These are phyloP conservation scores for Westerdykella aurantiaca DNA, from an alignment of 2,329 filamentous ascomycete species.

Conservation along the genomic window DNA sequence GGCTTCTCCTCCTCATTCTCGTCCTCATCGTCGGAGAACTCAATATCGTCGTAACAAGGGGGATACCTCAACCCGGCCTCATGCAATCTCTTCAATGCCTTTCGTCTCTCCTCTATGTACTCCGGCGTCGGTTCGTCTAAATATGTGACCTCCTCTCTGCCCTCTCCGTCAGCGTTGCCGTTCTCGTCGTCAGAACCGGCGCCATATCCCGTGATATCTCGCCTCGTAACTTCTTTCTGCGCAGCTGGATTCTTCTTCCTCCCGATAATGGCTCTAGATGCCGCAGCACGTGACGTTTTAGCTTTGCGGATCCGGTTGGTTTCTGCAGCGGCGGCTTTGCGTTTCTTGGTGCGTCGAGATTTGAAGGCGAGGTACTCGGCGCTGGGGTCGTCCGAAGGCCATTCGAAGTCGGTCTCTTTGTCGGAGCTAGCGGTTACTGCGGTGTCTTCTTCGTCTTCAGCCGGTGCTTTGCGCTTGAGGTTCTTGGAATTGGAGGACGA, in stretches of 20 bases:
- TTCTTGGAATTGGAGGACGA: background rate
- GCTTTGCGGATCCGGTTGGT: constrained; percentile 46
- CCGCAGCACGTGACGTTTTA: constrained; percentile 42
- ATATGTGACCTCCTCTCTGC: constrained; percentile 42
- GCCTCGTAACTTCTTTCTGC: background rate
- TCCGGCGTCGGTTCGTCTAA: constrained; percentile 61
- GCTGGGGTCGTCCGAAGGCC: constrained; percentile 52
- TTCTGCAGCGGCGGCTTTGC: constrained; percentile 47
- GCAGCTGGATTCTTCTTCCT: constrained; percentile 20
- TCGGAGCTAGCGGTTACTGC: background rate
- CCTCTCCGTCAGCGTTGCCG: constrained; percentile 35
- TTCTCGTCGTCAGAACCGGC: constrained; percentile 25
- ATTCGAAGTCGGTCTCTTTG: constrained; percentile 17
- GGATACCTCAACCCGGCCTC: constrained; percentile 69
- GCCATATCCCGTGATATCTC: constrained; percentile 12
- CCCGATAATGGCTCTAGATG: constrained; percentile 40
- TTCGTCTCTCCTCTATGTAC: constrained; percentile 64
- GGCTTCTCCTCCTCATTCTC: constrained; percentile 58
- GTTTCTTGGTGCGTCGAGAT: constrained; percentile 51
- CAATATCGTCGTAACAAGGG: constrained; percentile 67
- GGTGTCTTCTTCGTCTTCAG: constrained; percentile 4
- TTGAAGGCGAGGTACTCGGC: constrained; percentile 60
- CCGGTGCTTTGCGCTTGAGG: background rate
- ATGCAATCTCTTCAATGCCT: constrained; percentile 63
- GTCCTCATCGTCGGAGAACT: constrained; percentile 66